Evolutionary conservation across 352 stramenopile species (phyloP).

Genomic region (Phytopythium litorale): DNA sequence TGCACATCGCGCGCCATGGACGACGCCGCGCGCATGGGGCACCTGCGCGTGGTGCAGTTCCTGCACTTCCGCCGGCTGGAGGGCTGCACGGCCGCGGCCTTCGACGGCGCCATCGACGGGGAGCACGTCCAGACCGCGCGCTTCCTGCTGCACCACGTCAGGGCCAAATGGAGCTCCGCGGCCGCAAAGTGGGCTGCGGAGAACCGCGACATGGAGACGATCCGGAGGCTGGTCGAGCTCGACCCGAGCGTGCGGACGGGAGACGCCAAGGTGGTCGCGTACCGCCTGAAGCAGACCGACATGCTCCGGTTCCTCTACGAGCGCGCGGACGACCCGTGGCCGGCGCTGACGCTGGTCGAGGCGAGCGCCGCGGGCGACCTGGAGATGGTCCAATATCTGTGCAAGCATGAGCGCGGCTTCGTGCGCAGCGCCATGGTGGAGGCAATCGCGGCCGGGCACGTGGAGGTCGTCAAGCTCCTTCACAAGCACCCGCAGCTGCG

Average conservation of each 20-base stretch:
- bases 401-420: slow-evolving; percentile 37
- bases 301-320: slow-evolving; percentile 63
- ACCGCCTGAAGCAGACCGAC: slow-evolving; percentile 29
- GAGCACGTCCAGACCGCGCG: slow-evolving; percentile 30
- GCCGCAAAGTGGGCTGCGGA: slow-evolving; percentile 35
- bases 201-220: slow-evolving; percentile 23
- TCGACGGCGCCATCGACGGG: slow-evolving; percentile 29
- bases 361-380: slow-evolving; percentile 38
- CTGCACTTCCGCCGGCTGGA: slow-evolving; percentile 41
- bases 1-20: slow-evolving; percentile 50
- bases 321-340: slow-evolving; percentile 26
- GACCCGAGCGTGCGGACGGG: slow-evolving; percentile 28
- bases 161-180: slow-evolving; percentile 36
- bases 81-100: slow-evolving; percentile 33
- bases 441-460: slow-evolving; percentile 30
- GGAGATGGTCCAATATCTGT: slow-evolving; percentile 48
- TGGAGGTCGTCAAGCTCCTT: slow-evolving; percentile 50
- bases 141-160: slow-evolving; percentile 34
- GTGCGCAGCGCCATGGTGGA: slow-evolving; percentile 51
- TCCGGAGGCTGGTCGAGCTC: slow-evolving; percentile 27
- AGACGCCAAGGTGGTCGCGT: slow-evolving; percentile 46
- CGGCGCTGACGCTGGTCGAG: slow-evolving; percentile 39
- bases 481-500: slow-evolving; percentile 33
- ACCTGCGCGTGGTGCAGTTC: slow-evolving; percentile 43
- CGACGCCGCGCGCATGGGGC: slow-evolving; percentile 24